A percentile compares a stretch with the other conserved stretches of the same genome.
These are phyloP conservation scores for Logfia minima DNA, from an alignment of 129 eudicot species.

Conservation along the genomic window DNA sequence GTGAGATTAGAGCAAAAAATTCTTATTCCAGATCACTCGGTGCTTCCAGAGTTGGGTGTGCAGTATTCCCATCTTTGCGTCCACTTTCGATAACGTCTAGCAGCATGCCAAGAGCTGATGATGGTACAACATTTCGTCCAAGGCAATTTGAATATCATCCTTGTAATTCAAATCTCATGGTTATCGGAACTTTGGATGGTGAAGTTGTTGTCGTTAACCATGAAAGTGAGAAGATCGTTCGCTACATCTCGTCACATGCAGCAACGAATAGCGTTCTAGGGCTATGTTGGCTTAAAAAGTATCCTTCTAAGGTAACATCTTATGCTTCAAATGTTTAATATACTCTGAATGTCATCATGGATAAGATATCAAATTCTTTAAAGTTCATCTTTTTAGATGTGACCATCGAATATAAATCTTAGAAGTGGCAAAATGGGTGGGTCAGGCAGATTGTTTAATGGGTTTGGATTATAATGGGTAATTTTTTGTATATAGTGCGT, in stretches of 20 bases:
- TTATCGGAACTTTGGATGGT: constrained; percentile 91
- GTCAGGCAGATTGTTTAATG: neutral
- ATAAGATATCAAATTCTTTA: neutral
- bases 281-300: constrained; percentile 82
- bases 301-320: constrained; percentile 78
- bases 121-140: constrained; percentile 59
- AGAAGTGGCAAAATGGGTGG: neutral
- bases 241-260: constrained; percentile 76
- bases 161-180: constrained; percentile 74
- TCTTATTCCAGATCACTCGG: constrained; percentile 70
- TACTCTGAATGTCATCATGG: neutral
- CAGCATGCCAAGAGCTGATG: constrained; percentile 38
- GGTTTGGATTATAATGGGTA: neutral
- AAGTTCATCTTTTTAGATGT: neutral
- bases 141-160: constrained; percentile 97
- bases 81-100: constrained; percentile 49
- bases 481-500: neutral
- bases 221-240: constrained; percentile 69
- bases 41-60: constrained; percentile 82
- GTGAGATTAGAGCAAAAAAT: constrained; percentile 55
- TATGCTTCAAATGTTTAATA: constrained; percentile 14
- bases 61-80: constrained; percentile 68
- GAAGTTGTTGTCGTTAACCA: constrained; percentile 89
- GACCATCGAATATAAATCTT: neutral
- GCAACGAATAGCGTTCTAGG: constrained; percentile 88